These are phyloP conservation scores for Acorus gramineus DNA, from an alignment of 106 monocot species.

Conservation along the genomic window DNA sequence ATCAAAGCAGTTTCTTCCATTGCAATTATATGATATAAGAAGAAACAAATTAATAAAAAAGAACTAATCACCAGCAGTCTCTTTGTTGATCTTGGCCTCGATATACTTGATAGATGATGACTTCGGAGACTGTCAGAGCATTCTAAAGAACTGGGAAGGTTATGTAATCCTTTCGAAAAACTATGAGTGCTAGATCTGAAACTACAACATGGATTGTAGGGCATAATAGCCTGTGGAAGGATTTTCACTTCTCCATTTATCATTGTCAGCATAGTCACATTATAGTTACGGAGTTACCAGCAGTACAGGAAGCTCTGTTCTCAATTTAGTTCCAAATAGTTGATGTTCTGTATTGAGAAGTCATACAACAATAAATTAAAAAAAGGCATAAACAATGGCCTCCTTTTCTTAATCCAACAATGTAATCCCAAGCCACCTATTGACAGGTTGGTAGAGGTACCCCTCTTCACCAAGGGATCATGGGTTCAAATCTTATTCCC, in stretches of 20 bases:
- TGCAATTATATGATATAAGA: not conserved
- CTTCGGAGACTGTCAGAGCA: conserved; percentile 1
- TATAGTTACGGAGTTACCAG: conserved; percentile 15
- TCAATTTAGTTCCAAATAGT: too few relatives aligned
- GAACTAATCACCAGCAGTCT: conserved; percentile 19
- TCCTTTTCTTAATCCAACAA: too few relatives aligned
- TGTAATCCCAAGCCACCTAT: too few relatives aligned
- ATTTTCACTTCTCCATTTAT: conserved; percentile 5
- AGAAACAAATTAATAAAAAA: not conserved
- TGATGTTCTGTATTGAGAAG: too few relatives aligned
- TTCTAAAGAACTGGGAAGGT: conserved; percentile 1
- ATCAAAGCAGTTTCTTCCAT: not conserved
- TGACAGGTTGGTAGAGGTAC: too few relatives aligned
- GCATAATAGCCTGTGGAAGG: not conserved
- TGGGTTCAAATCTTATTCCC: too few relatives aligned
- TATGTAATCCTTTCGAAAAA: conserved; percentile 6
- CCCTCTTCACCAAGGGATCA: too few relatives aligned
- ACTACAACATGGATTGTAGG: conserved; percentile 3
- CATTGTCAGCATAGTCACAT: conserved; percentile 27
- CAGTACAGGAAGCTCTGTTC: too few relatives aligned
- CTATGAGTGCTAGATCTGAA: conserved; percentile 1
- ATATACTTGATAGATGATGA: conserved; percentile 10
- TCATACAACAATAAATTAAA: too few relatives aligned
- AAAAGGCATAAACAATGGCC: too few relatives aligned
- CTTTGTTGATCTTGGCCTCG: conserved; percentile 20